Base-by-base conservation (phyloP, 129 eudicot species). In the Flaveria robusta region DNA sequence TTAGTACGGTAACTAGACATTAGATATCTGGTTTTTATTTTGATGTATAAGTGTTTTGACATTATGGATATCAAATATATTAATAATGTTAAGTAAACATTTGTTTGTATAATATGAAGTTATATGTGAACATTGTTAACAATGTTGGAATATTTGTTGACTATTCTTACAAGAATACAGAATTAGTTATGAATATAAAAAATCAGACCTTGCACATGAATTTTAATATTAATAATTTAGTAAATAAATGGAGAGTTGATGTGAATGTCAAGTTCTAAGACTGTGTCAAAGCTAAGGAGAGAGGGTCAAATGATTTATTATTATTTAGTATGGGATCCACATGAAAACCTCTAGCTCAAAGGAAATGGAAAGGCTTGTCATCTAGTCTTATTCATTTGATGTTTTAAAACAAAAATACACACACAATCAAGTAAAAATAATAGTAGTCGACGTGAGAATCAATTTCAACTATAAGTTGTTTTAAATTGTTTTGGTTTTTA, bases 251-350 rank as follows among this genome's bases (percentile, higher is more conserved):
- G 74, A 66, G 83, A 66, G 75, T 66, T 73, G 79, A 73, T 73
- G 74, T 18, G 70, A 66, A 80, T 73, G 83, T 80, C 83, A 73
- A 80, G 70, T 77, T 79, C 67, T 73, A 80, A 14, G 83, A 80
- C 83, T 55, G 43, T 73, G 83, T 80, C 83, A 80, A 70, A 70
- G 72, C 43, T 15, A 20, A 27, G 75, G 51, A 70, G 77, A 62
- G 4, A 13, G 20, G 46, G 82, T 78, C 82, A 78, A 80, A 80
- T 7, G 51, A 67, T 80, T 39, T 52, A 80, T 42, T 66, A 73
- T 73, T 80, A 20, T 37, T 26, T 19, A 34, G 51, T 66, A 80
- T 66, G 83, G 45, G 74, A 41, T 80, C 79, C 83, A 80, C 70
- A 65, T 26, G 74, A 54, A 65, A 65, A 73, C 50, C 72, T 49